Percentiles rank a stretch among this genome's conserved stretches.
These are phyloP conservation scores for Globisporangium nodosum DNA, from an alignment of 352 stramenopile species.

Conservation along the genomic window DNA sequence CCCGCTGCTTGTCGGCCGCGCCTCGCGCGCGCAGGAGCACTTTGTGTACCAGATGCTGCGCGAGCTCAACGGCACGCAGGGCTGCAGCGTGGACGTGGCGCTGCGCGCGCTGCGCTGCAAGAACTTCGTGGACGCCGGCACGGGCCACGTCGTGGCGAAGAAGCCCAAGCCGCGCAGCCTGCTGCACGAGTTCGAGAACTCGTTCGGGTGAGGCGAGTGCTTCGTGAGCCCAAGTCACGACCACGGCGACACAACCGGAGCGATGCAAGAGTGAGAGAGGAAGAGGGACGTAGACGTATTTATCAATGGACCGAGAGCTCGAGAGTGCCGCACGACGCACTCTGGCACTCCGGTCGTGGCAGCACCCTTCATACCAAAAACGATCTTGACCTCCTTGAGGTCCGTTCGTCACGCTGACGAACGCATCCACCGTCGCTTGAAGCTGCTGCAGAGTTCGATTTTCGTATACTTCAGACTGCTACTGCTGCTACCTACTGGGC, in stretches of 20 bases:
- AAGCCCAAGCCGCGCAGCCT: slow-evolving; percentile 22
- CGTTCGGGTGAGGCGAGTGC: slow-evolving; percentile 11
- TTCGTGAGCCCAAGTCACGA: too few relatives aligned
- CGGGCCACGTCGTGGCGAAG: slow-evolving; percentile 50
- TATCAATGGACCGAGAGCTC: background rate
- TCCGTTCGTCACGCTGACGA: background rate
- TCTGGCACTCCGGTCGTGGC: too few relatives aligned
- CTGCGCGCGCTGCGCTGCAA: slow-evolving; percentile 58
- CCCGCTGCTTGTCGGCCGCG: slow-evolving; percentile 39
- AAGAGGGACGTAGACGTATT: background rate
- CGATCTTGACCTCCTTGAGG: background rate
- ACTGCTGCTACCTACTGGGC: background rate
- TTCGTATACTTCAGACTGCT: background rate
- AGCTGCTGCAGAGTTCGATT: background rate
- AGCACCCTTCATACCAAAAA: too few relatives aligned
- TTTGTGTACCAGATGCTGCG: slow-evolving; percentile 47
- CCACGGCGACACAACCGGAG: background rate
- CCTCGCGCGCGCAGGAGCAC: slow-evolving; percentile 35
- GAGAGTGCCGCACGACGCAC: too few relatives aligned
- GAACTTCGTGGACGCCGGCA: slow-evolving; percentile 54
- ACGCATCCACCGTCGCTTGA: too few relatives aligned
- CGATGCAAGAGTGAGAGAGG: background rate
- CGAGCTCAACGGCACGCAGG: slow-evolving; percentile 46
- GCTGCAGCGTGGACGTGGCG: slow-evolving; percentile 43
- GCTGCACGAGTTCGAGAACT: slow-evolving; percentile 29